Evolutionary conservation across 2,329 filamentous ascomycete genomes (phyloP).

Genomic region (Fusarium chuoi): DNA sequence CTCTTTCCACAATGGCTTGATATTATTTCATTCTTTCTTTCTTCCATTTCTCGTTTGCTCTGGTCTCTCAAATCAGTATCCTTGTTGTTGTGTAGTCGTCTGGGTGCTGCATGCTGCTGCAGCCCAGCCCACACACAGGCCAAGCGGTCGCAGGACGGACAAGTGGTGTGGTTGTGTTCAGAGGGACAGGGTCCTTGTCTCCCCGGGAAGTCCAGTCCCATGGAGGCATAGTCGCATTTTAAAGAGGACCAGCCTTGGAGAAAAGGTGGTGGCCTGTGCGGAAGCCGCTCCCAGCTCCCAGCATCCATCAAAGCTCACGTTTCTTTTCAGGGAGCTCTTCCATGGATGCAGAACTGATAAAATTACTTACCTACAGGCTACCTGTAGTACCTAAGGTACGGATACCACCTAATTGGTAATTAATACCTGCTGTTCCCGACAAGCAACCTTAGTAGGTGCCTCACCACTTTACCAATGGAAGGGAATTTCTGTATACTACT

Average conservation of each 20-base stretch:
- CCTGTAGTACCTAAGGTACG: background rate
- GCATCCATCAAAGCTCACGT: constrained; percentile 15
- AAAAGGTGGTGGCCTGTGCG: constrained; percentile 33
- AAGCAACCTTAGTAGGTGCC: background rate
- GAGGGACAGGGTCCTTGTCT: constrained; percentile 26
- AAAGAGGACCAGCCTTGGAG: constrained; percentile 23
- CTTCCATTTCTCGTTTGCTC: background rate
- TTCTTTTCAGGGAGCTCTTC: constrained; percentile 24
- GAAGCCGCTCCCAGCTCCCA: constrained; percentile 12
- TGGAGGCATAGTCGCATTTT: constrained; percentile 23
- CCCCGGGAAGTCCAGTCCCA: constrained; percentile 33
- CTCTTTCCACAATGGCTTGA: background rate
- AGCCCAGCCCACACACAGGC: constrained; percentile 37
- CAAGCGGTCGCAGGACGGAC: constrained; percentile 40
- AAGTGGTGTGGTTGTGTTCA: constrained; percentile 39
- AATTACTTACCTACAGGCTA: background rate
- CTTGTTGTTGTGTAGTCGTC: constrained; percentile 26
- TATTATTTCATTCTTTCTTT: background rate
- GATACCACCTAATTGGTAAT: background rate
- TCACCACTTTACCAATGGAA: background rate
- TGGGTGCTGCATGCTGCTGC: constrained; percentile 19
- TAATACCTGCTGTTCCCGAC: background rate
- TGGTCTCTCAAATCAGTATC: constrained; percentile 12
- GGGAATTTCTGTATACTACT: background rate
- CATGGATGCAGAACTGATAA: background rate